Evolutionary conservation across 2,329 filamentous ascomycete genomes (phyloP), one percentile per base, ranked within the genome.

Genomic region (Epichloe festucae): DNA sequence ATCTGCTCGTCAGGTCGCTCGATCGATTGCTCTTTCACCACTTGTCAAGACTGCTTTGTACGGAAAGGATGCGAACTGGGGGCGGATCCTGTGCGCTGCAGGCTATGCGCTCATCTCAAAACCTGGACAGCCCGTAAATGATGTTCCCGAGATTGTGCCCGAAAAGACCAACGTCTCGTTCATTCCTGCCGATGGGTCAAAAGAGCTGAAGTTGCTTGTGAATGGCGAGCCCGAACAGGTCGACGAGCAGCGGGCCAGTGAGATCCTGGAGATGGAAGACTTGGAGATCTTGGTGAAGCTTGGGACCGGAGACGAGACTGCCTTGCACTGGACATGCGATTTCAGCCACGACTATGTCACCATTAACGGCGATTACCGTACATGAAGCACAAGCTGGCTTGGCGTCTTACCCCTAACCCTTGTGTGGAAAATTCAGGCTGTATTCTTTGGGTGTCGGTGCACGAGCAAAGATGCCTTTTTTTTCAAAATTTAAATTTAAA

Each of bases 41-140:
- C 80, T 98, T 12, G 93, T 98, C 60, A 98, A 98, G 76, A 98
- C 93, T 0, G 93, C 93, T 0, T 75, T 98, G 41, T 98, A 98
- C 68, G 93, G 93, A 57, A 89, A 89, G 66, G 93, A 98, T 65
- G 93, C 93, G 17, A 98, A 98, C 74, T 98, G 93, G 93, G 93
- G 93, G 36, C 89, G 93, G 51, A 95, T 98, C 56, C 77, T 97
- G 31, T 97, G 93, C 67, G 91, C 93, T 1, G 89, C 90, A 4
- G 93, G 93, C 3, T 97, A 97, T 65, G 74, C 81, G 14, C 70
- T 81, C 46, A 74, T 84, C 55, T 78, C 76, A 2, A 77, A 79
- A 57, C 79, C 78, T 0, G 78, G 76, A 2, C 67, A 73, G 59
- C 69, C 73, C n/a, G 65, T 72, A 40, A 78, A 75, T 53, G 79